phyloP scores from a whole-genome alignment of 495 filamentous ascomycete genomes.

The Aspergillus funiculosus region DNA sequence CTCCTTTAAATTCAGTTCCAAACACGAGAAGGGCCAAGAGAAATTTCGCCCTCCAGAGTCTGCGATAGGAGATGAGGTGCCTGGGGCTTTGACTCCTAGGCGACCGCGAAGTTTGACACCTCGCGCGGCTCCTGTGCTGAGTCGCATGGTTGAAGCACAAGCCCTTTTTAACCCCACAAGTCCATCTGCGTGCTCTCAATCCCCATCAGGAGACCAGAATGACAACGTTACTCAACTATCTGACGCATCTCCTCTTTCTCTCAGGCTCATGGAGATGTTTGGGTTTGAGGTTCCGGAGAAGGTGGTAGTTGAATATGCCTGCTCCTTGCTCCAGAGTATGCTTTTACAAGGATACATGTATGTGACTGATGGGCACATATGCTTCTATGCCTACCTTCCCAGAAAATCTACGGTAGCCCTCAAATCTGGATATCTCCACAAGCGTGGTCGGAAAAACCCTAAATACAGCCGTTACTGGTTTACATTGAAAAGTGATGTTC shows the following conservation, averaged over 20 bases:
- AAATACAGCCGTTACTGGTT: slow-evolving; percentile 96
- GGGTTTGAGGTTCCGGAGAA: slow-evolving; percentile 76
- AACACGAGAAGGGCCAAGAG: slow-evolving; percentile 19
- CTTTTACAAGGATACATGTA: slow-evolving; percentile 95
- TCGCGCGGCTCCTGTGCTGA: slow-evolving; percentile 65
- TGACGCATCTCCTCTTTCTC: slow-evolving; percentile 49
- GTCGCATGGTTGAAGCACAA: slow-evolving; percentile 76
- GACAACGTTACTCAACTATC: slow-evolving; percentile 23
- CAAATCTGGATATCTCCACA: slow-evolving; percentile 85
- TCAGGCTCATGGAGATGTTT: slow-evolving; percentile 81
- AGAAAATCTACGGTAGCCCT: slow-evolving; percentile 74
- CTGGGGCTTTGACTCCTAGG: slow-evolving; percentile 19
- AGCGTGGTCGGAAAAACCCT: slow-evolving; percentile 84
- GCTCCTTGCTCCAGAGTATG: slow-evolving; percentile 89
- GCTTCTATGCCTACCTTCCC: slow-evolving; percentile 94
- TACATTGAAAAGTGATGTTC: slow-evolving; percentile 85
- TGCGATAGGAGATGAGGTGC: slow-evolving; percentile 17
- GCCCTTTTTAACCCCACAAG: slow-evolving; percentile 50
- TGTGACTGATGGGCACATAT: slow-evolving; percentile 87
- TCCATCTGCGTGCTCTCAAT: slow-evolving; percentile 19
- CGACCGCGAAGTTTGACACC: slow-evolving; percentile 40
- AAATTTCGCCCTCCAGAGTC: slow-evolving; percentile 13
- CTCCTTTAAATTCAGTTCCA: slow-evolving; percentile 50
- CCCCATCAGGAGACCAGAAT: slow-evolving; percentile 16
- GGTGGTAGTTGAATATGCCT: slow-evolving; percentile 87